Conservation (phyloP, 148 eudicot genomes). For the Beta vulgaris region DNA sequence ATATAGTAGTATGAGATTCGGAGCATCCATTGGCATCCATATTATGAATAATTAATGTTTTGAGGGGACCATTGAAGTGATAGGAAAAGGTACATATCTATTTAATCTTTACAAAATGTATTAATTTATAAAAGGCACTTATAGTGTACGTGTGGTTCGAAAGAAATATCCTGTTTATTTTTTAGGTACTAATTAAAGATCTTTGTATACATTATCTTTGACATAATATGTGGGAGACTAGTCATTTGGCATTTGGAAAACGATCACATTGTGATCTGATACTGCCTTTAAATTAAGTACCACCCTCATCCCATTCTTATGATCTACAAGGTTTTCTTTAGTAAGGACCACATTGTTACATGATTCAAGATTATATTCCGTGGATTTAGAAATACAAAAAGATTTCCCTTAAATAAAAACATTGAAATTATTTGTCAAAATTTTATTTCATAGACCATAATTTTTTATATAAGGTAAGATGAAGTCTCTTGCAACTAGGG, state of each 20-base stretch:
- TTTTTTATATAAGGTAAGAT: no score
- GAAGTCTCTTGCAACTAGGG: no score
- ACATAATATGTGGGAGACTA: not conserved
- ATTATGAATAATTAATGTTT: not conserved
- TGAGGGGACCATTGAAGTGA: not conserved
- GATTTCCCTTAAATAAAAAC: no score
- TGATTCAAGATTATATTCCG: not conserved
- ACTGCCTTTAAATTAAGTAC: not conserved
- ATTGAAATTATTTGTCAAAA: no score
- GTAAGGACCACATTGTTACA: not conserved
- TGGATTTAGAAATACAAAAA: not conserved
- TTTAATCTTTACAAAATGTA: not conserved
- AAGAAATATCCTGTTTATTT: not conserved
- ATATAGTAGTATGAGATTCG: no score
- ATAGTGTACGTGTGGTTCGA: not conserved
- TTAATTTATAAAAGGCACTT: not conserved
- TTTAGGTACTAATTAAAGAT: not conserved
- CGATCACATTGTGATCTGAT: not conserved
- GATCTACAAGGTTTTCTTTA: no score
- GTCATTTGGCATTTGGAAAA: not conserved
- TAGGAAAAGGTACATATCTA: no score
- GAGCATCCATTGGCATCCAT: not conserved
- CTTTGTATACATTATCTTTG: not conserved
- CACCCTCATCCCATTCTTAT: no score
- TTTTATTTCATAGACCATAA: no score